A percentile compares a stretch with the other conserved stretches of the same genome.
Evolutionary conservation across 148 eudicot species (phyloP).

Genomic region (Vaccinium macrocarpon): DNA sequence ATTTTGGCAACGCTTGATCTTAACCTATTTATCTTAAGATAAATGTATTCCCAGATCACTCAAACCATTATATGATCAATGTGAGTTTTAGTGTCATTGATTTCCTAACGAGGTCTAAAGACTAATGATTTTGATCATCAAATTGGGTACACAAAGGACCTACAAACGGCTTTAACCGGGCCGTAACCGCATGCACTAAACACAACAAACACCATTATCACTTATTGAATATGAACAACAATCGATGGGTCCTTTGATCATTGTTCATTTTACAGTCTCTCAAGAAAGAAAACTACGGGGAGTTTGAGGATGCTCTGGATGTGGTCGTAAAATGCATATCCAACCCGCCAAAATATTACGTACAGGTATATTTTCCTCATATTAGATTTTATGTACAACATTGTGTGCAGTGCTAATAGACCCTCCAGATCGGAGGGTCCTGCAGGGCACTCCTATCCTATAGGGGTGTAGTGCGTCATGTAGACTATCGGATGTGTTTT

Average conservation of each 20-base stretch:
- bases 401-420: neutral
- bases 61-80: neutral
- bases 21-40: too few relatives aligned
- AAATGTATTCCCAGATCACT: neutral
- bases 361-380: constrained; percentile 40
- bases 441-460: too few relatives aligned
- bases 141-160: neutral
- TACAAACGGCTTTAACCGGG: neutral
- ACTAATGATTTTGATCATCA: neutral
- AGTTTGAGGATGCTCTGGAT: constrained; percentile 56
- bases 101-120: neutral
- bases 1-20: neutral
- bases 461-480: too few relatives aligned
- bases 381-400: neutral
- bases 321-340: constrained; percentile 48
- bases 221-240: neutral
- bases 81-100: neutral
- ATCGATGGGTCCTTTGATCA: neutral
- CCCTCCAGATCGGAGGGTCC: too few relatives aligned
- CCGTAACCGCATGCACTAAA: neutral
- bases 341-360: constrained; percentile 60
- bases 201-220: neutral
- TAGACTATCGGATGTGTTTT: too few relatives aligned
- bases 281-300: constrained; percentile 41
- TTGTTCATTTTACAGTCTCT: constrained; percentile 37